phyloP scores from a whole-genome alignment of 495 filamentous ascomycete species.

The Xylaria curta region DNA sequence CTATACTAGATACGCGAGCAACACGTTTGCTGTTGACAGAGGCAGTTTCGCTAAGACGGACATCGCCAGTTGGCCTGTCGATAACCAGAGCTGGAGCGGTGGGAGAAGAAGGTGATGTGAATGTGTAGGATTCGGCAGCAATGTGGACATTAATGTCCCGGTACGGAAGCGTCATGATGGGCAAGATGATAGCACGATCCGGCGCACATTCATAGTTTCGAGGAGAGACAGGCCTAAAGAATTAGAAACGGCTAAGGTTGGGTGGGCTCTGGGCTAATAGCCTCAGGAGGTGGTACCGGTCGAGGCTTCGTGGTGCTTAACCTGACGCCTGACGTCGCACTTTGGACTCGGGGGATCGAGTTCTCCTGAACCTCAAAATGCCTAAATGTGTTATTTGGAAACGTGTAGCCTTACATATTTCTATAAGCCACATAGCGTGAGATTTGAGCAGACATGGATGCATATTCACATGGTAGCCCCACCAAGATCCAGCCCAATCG shows the following conservation, averaged over 20 bases:
- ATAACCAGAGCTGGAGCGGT: constrained; percentile 85
- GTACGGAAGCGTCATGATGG: constrained; percentile 73
- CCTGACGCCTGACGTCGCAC: not conserved
- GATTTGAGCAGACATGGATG: not conserved
- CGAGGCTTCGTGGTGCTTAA: not conserved
- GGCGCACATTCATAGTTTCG: constrained; percentile 32
- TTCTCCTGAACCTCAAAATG: not conserved
- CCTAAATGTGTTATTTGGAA: not conserved
- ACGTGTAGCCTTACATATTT: constrained; percentile 7
- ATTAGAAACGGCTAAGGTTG: not conserved
- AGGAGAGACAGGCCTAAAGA: not conserved
- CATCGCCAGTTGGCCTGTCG: constrained; percentile 90
- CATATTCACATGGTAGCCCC: constrained; percentile 15
- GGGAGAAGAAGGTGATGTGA: constrained; percentile 93
- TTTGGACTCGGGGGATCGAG: not conserved
- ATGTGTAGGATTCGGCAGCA: constrained; percentile 90
- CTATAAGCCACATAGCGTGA: constrained; percentile 14
- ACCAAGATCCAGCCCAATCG: not conserved
- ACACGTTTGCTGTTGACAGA: constrained; percentile 79
- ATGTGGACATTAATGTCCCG: constrained; percentile 96
- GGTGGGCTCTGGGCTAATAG: not conserved
- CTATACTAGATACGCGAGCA: constrained; percentile 75
- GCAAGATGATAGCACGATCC: constrained; percentile 7
- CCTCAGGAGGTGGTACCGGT: constrained; percentile 1
- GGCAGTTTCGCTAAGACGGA: constrained; percentile 80